phyloP scores from a whole-genome alignment of 176 grass and related monocot genomes.

The Musa acuminata region DNA sequence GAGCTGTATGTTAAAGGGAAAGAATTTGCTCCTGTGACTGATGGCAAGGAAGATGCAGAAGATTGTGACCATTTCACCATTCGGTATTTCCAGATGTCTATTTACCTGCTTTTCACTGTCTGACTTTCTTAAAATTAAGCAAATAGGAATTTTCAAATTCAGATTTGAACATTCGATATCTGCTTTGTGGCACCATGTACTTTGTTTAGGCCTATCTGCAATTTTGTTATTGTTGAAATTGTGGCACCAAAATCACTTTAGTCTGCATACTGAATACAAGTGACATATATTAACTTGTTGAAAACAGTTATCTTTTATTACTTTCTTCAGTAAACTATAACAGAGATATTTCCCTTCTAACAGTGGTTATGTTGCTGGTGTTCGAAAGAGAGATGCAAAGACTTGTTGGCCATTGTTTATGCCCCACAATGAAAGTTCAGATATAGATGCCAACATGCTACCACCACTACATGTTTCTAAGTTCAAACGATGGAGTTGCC shows the following conservation, averaged over 20 bases:
- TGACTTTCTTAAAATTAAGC: neutral
- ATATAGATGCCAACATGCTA: neutral
- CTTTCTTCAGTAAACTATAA: neutral
- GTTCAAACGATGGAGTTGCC: conserved; percentile 15
- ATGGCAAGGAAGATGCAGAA: neutral
- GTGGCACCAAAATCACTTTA: neutral
- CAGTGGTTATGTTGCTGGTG: conserved; percentile 17
- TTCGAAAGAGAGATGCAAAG: conserved; percentile 13
- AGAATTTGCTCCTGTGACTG: neutral
- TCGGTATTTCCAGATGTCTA: neutral
- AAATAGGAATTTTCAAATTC: neutral
- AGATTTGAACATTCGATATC: too few relatives aligned
- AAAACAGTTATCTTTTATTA: neutral
- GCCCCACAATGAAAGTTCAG: neutral
- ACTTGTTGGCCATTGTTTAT: conserved; percentile 16
- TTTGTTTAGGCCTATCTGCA: neutral
- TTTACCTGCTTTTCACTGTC: neutral
- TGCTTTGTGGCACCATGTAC: too few relatives aligned
- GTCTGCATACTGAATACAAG: neutral
- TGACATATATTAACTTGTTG: neutral
- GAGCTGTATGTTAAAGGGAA: neutral
- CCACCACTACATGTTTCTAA: conserved; percentile 8
- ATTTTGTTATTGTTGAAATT: neutral
- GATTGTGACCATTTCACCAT: conserved; percentile 8
- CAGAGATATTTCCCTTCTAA: neutral